Conservation (phyloP, 768 basidiomycete species). For the Suillus tomentosus region DNA sequence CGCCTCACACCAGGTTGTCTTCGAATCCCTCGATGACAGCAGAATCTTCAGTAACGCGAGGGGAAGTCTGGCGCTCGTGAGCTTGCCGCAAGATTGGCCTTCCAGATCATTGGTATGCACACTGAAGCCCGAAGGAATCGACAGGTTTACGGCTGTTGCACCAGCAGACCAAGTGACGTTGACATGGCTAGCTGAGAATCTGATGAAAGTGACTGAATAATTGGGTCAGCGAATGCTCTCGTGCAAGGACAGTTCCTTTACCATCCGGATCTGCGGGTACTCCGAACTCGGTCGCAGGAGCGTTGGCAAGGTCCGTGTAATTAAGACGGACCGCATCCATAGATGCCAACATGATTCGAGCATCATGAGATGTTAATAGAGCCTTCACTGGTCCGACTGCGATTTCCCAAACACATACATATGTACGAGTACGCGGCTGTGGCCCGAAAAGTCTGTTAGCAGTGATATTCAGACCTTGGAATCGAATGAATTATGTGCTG, state of each 20-base stretch:
- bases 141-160: conserved; percentile 53
- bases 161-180: conserved; percentile 59
- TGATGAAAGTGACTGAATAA: conserved; percentile 79
- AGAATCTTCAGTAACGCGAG: conserved; percentile 51
- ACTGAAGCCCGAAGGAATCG: conserved; percentile 58
- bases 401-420: conserved; percentile 94
- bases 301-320: conserved; percentile 75
- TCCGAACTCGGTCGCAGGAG: conserved; percentile 71
- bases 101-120: conserved; percentile 78
- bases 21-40: conserved; percentile 40
- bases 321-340: conserved; percentile 63
- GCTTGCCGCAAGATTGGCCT: conserved; percentile 63
- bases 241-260: conserved; percentile 35
- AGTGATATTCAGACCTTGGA: conserved; percentile 72
- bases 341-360: conserved; percentile 51
- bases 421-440: conserved; percentile 79
- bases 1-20: conserved; percentile 67
- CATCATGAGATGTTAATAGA: conserved; percentile 55
- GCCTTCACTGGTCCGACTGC: conserved; percentile 65
- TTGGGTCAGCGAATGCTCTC: conserved; percentile 11
- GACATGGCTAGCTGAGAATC: conserved; percentile 55
- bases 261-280: conserved; percentile 76
- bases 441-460: conserved; percentile 90
- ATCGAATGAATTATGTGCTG: conserved; percentile 7
- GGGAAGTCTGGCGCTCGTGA: conserved; percentile 62